These are phyloP conservation scores for Suhomyces wounanorum DNA, from an alignment of 1,139 yeast genomes.

Conservation along the genomic window DNA sequence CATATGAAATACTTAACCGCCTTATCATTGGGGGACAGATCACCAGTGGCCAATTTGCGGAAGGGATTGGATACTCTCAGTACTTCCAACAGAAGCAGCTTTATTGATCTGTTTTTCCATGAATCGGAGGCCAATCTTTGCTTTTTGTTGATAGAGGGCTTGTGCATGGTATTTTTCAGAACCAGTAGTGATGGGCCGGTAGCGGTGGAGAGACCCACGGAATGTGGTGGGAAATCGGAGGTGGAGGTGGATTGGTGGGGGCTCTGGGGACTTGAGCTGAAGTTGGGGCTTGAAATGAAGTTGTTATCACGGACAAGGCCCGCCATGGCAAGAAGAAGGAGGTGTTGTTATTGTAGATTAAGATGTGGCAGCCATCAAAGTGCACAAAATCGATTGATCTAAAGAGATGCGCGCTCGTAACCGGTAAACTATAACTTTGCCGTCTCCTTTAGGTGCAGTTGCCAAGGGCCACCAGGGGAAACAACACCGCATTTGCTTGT, in stretches of 20 bases:
- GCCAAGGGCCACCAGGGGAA: not conserved
- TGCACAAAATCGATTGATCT: conserved; percentile 1
- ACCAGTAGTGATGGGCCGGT: not conserved
- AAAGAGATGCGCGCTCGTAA: not conserved
- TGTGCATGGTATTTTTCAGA: not conserved
- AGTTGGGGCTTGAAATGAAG: not conserved
- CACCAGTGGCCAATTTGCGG: conserved; percentile 3
- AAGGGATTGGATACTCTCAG: conserved; percentile 13
- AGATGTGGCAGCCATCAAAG: conserved; percentile 5
- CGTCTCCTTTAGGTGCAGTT: not conserved
- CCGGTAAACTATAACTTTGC: not conserved
- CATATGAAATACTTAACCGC: conserved; percentile 16
- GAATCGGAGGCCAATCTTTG: not conserved
- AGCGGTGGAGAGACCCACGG: not conserved
- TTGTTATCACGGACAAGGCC: not conserved
- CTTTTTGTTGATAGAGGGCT: not conserved
- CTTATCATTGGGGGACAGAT: conserved; percentile 7
- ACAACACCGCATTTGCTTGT: not conserved
- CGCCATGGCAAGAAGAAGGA: not conserved
- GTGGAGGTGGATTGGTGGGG: not conserved
- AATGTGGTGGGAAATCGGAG: not conserved
- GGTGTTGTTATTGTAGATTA: not conserved
- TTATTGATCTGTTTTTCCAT: not conserved
- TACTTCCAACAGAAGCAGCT: conserved; percentile 10
- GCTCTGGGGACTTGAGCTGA: not conserved